Evolutionary conservation across 1,139 yeast species (phyloP).

Genomic region (Candida sp.): DNA sequence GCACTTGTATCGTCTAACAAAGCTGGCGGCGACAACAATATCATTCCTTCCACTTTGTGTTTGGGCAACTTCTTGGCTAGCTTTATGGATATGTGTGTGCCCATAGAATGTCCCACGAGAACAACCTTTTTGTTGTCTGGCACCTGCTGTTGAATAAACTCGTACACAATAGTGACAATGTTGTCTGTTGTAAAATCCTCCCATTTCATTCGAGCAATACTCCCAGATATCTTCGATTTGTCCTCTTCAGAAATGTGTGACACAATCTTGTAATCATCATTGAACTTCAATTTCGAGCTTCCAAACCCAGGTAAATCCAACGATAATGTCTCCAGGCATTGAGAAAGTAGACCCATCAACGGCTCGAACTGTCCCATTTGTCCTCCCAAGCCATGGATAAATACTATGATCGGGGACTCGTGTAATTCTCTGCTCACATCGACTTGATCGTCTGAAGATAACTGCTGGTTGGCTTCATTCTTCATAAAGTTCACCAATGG

Average conservation of each 20-base stretch:
- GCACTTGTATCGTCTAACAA: conserved; percentile 30
- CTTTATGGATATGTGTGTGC: conserved; percentile 58
- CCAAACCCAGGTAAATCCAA: conserved; percentile 84
- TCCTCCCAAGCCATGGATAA: conserved; percentile 81
- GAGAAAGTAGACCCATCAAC: conserved; percentile 64
- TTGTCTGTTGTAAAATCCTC: conserved; percentile 51
- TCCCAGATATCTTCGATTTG: conserved; percentile 29
- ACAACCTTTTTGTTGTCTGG: conserved; percentile 54
- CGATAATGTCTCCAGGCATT: conserved; percentile 65
- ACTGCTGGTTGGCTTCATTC: conserved; percentile 33
- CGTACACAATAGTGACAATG: conserved; percentile 49
- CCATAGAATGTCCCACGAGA: conserved; percentile 79
- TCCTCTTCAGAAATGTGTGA: conserved; percentile 28
- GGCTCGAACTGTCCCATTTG: conserved; percentile 77
- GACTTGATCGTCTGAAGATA: conserved; percentile 19
- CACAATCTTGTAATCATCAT: conserved; percentile 21
- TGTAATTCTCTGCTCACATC: conserved; percentile 38
- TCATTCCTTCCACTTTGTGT: conserved; percentile 46
- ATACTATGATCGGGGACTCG: conserved; percentile 60
- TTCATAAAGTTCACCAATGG: conserved; percentile 54
- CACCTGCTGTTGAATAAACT: conserved; percentile 41
- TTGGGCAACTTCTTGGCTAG: conserved; percentile 48
- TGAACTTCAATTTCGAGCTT: conserved; percentile 39
- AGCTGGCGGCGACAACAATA: conserved; percentile 61
- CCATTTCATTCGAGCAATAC: conserved; percentile 39